Evolutionary conservation across 768 basidiomycete species (phyloP).

Genomic region (Basidioascus undulatus): DNA sequence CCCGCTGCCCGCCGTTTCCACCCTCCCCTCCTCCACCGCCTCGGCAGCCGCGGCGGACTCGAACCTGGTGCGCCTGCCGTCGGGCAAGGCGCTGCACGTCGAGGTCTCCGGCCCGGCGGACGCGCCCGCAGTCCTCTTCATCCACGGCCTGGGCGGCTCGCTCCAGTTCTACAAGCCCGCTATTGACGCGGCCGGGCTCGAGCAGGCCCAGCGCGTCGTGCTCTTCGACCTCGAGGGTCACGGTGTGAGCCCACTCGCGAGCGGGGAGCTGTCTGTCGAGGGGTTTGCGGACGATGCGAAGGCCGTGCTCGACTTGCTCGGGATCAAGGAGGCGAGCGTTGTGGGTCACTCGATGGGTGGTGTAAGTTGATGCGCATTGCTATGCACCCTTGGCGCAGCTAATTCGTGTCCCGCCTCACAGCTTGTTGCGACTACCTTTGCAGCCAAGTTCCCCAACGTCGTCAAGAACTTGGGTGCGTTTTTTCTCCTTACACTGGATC

Average conservation of each 20-base stretch:
- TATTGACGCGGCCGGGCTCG: background rate
- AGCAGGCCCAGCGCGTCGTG: background rate
- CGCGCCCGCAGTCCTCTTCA: background rate
- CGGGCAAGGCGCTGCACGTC: background rate
- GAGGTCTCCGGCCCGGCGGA: background rate
- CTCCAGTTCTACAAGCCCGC: background rate
- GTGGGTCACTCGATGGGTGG: background rate
- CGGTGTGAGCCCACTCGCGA: background rate
- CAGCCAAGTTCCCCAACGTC: background rate
- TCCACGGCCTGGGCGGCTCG: background rate
- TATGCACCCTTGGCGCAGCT: background rate
- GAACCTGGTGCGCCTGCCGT: background rate
- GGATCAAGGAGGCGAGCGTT: background rate
- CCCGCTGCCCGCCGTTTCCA: background rate
- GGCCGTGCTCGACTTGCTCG: background rate
- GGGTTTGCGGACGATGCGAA: background rate
- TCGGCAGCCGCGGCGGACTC: background rate
- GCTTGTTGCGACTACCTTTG: background rate
- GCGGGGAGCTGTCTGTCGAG: background rate
- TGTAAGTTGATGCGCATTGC: background rate
- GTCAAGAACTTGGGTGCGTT: background rate
- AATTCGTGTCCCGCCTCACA: background rate
- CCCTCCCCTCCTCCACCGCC: background rate
- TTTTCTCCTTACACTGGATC: background rate
- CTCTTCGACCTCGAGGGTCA: conserved; percentile 1